Conservation (phyloP, 2,329 filamentous ascomycete genomes). For the Colletotrichum simmondsii region DNA sequence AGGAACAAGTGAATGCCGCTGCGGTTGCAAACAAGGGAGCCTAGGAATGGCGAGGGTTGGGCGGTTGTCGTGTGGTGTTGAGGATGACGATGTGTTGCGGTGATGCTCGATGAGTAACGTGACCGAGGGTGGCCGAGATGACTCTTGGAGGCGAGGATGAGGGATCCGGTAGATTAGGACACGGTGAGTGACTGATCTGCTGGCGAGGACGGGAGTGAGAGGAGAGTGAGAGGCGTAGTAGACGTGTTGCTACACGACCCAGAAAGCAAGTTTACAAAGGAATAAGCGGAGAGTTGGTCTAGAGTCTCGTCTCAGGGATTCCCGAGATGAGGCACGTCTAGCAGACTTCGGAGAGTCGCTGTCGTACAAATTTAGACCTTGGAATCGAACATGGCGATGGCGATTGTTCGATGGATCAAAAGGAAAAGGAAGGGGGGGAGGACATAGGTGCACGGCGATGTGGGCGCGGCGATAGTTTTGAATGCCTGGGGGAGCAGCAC, state of each 20-base stretch:
- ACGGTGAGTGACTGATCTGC: conserved; percentile 33
- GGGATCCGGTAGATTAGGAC: conserved; percentile 32
- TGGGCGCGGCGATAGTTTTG: conserved; percentile 48
- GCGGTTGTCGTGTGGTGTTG: conserved; percentile 22
- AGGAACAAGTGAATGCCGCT: conserved; percentile 65
- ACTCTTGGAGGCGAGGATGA: conserved; percentile 34
- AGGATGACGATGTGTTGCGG: conserved; percentile 18
- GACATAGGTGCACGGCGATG: conserved; percentile 40
- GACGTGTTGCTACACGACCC: conserved; percentile 28
- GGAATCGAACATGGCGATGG: conserved; percentile 65
- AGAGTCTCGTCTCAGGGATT: conserved; percentile 41
- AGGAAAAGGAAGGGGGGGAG: conserved; percentile 49
- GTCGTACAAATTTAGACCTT: conserved; percentile 60
- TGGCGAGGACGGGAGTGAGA: conserved; percentile 29
- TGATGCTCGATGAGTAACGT: conserved; percentile 29
- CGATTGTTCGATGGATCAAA: conserved; percentile 57
- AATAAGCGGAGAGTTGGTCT: conserved; percentile 47
- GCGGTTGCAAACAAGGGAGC: conserved; percentile 40
- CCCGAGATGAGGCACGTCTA: conserved; percentile 41
- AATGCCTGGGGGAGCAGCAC: conserved; percentile 37
- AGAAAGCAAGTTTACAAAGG: conserved; percentile 37
- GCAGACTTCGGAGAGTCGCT: conserved; percentile 68
- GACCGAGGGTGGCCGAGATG: conserved; percentile 32
- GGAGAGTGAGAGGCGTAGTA: conserved; percentile 30
- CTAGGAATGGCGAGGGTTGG: conserved; percentile 34